Percentiles rank a stretch among this genome's conserved stretches.
phyloP scores from a whole-genome alignment of 2,329 filamentous ascomycete genomes.

The Fusarium oxysporum region DNA sequence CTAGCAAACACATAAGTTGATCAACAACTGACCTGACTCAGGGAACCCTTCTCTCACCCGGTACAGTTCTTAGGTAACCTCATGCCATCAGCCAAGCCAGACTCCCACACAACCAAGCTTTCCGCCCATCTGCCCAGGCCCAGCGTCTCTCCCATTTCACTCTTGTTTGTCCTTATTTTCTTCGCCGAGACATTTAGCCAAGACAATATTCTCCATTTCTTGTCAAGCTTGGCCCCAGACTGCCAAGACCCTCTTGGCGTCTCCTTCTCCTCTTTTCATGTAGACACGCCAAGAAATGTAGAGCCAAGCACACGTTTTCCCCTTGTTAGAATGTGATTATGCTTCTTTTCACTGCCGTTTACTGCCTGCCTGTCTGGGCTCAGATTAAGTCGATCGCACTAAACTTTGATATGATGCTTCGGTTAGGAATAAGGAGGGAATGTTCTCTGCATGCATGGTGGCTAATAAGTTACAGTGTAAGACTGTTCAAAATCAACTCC shows the following conservation, averaged over 20 bases:
- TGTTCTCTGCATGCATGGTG: background rate
- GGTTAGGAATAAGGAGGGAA: background rate
- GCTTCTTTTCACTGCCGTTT: slow-evolving; percentile 20
- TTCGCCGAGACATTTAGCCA: slow-evolving; percentile 24
- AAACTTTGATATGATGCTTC: slow-evolving; percentile 1
- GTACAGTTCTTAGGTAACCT: background rate
- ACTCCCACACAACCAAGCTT: slow-evolving; percentile 44
- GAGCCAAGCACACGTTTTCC: slow-evolving; percentile 37
- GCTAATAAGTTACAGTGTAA: background rate
- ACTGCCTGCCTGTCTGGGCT: background rate
- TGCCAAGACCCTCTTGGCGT: slow-evolving; percentile 31
- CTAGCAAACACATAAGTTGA: background rate
- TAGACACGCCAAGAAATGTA: slow-evolving; percentile 5
- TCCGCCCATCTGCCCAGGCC: slow-evolving; percentile 32
- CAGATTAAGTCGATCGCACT: slow-evolving; percentile 3
- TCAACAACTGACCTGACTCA: background rate
- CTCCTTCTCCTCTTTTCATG: background rate
- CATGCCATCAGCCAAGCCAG: slow-evolving; percentile 39
- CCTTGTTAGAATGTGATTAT: slow-evolving; percentile 20
- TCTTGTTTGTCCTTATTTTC: slow-evolving; percentile 8
- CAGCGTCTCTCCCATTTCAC: background rate
- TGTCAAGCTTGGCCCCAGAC: slow-evolving; percentile 14
- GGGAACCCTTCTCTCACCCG: background rate
- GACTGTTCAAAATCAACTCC: background rate
- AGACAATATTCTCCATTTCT: slow-evolving; percentile 22